These are phyloP conservation scores for Lodderomyces jiufengensis DNA, from an alignment of 1,139 yeast genomes.

Conservation along the genomic window DNA sequence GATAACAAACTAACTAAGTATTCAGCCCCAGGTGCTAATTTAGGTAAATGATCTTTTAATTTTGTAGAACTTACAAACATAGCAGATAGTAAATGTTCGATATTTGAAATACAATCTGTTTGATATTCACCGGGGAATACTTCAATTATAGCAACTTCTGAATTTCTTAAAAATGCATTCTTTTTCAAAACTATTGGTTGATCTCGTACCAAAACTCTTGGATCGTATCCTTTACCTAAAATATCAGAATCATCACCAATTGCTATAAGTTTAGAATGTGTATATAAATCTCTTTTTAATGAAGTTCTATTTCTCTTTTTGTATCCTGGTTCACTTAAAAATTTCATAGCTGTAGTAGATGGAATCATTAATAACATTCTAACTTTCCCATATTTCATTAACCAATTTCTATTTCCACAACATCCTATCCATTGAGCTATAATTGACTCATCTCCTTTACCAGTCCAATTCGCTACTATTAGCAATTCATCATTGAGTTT, in stretches of 20 bases:
- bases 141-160: conserved; percentile 50
- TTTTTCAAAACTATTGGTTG: conserved; percentile 34
- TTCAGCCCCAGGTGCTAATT: conserved; percentile 84
- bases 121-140: conserved; percentile 53
- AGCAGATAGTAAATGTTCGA: conserved; percentile 58
- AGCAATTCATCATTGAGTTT: conserved; percentile 61
- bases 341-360: conserved; percentile 56
- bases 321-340: conserved; percentile 49
- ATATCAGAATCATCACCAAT: conserved; percentile 26
- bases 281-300: conserved; percentile 56
- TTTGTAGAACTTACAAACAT: conserved; percentile 8
- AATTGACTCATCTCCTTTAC: conserved; percentile 57
- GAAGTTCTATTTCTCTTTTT: conserved; percentile 53
- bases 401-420: conserved; percentile 68
- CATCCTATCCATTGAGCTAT: conserved; percentile 77
- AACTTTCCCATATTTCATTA: conserved; percentile 69
- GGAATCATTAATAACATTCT: conserved; percentile 65
- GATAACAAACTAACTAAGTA: conserved; percentile 41
- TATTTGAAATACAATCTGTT: conserved; percentile 61
- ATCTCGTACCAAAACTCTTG: conserved; percentile 32
- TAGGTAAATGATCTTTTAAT: conserved; percentile 45
- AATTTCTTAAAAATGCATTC: conserved; percentile 20
- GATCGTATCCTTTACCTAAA: conserved; percentile 36
- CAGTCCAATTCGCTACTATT: conserved; percentile 61
- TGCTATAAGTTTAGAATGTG: conserved; percentile 52